Evolutionary conservation across 345 rosid species (phyloP), one percentile per base, ranked within the genome.

Genomic region (Pistacia vera): DNA sequence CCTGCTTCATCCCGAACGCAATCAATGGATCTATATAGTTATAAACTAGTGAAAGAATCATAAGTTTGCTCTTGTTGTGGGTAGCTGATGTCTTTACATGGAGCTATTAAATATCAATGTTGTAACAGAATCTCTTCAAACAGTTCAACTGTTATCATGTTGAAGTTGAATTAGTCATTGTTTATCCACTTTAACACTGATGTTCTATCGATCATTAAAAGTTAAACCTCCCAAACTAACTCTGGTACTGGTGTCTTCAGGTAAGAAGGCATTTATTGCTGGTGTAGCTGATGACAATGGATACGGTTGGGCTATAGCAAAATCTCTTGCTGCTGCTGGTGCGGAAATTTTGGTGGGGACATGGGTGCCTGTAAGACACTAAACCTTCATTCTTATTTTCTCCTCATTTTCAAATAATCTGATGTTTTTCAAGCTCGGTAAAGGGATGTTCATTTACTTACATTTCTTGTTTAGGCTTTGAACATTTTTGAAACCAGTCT

Each of bases 231-330:
- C n/a, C 48, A 25, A 49, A n/a, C n/a, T 63, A 66, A 79, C 57
- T 22, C 59, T 48, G 12, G 58, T 12, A 70, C n/a, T 4, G 30
- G 18, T 77, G 20, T 71, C n/a, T 85, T 73, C 79, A 95, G 99
- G 98, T 48, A 96, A 93, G 89, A 85, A 95, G 48, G 98, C 98
- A 66, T 96, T n/a, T 81, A 89, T 96, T 85, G 99, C 99, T 71
- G 98, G 97, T 80, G 87, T 92, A 59, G 99, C 99, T 67, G 98
- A 96, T 83, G 97, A 96, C 77, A 93, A 96, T 75, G 99, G 99
- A 55, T 96, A 93, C 74, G 98, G 99, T 81, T 96, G 99, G 99
- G 98, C n/a, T n/a, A 96, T 96, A 65, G 99, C 98, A 20, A 96
- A 96, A 81, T 90, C 99, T 77, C 99, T 95, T 79, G 98, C 98